phyloP scores from a whole-genome alignment of 2,329 filamentous ascomycete species.

The Exophiala sp. region DNA sequence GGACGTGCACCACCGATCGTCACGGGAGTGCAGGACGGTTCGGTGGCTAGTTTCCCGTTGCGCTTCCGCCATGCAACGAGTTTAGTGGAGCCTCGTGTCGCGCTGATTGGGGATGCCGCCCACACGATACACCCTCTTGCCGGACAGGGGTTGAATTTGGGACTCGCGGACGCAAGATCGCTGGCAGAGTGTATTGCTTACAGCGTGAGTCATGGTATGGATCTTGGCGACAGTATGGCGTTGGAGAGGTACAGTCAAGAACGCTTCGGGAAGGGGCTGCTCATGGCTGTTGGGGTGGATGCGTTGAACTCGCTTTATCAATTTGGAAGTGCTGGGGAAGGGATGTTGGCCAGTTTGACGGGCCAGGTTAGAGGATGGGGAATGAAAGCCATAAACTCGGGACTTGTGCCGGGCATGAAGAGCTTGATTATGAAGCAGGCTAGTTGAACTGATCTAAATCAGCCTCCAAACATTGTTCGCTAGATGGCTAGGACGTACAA shows the following conservation, averaged over 20 bases:
- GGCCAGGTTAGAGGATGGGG: conserved; percentile 22
- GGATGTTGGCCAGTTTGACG: conserved; percentile 14
- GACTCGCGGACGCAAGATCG: conserved; percentile 81
- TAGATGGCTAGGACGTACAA: no score
- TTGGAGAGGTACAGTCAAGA: conserved; percentile 79
- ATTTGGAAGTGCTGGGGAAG: conserved; percentile 21
- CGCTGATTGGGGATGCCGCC: conserved; percentile 56
- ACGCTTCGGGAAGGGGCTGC: conserved; percentile 61
- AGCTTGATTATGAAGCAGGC: conserved; percentile 27
- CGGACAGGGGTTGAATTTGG: conserved; percentile 91
- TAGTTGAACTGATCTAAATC: neutral
- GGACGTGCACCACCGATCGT: conserved; percentile 62
- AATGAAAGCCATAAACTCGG: conserved; percentile 22
- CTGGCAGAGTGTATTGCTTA: conserved; percentile 71
- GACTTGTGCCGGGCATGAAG: conserved; percentile 24
- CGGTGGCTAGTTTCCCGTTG: conserved; percentile 84
- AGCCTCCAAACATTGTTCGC: no score
- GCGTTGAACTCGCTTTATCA: conserved; percentile 26
- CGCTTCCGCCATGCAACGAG: conserved; percentile 90
- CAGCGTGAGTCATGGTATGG: conserved; percentile 77
- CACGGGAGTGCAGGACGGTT: conserved; percentile 69
- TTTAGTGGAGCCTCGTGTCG: conserved; percentile 85
- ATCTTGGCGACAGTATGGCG: conserved; percentile 74
- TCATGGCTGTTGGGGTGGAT: conserved; percentile 26
- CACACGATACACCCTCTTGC: conserved; percentile 69